Evolutionary conservation across 139 green algal species (phyloP).

Genomic region (Chlorella sp.): DNA sequence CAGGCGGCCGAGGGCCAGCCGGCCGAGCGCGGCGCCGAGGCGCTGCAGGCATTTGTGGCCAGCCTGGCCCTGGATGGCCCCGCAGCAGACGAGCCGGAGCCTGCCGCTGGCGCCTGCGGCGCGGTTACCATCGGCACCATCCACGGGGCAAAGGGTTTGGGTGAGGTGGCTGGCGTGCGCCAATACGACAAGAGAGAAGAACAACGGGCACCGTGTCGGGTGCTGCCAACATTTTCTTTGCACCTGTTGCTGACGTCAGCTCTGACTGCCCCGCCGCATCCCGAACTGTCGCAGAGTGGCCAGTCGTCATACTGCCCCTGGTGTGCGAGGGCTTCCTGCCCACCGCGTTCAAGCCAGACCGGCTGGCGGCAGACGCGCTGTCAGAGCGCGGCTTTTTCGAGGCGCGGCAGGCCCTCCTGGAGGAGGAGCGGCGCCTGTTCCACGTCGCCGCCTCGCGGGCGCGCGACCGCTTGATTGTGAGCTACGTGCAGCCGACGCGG

Average conservation of each 20-base stretch:
- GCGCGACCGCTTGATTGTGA: constrained; percentile 1
- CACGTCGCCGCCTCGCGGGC: constrained; percentile 19
- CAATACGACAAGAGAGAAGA: background rate
- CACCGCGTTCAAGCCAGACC: background rate
- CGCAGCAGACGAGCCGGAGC: background rate
- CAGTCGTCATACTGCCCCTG: background rate
- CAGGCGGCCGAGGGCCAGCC: background rate
- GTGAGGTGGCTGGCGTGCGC: background rate
- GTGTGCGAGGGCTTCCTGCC: constrained; percentile 2
- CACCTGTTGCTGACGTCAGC: background rate
- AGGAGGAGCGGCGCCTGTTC: constrained; percentile 27
- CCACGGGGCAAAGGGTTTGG: constrained; percentile 15
- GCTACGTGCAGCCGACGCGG: constrained; percentile 9
- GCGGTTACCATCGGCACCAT: constrained; percentile 17
- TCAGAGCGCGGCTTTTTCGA: background rate
- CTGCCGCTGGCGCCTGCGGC: background rate
- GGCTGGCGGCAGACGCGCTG: background rate
- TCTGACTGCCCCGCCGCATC: background rate
- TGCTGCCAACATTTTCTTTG: too few species aligned
- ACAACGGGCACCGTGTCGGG: too few species aligned
- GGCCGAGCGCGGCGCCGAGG: background rate
- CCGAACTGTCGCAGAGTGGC: constrained; percentile 3
- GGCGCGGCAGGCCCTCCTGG: background rate
- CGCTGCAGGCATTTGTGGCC: background rate
- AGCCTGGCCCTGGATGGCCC: background rate